phyloP scores from a whole-genome alignment of 2,329 filamentous ascomycete species.

The Capronia americana region DNA sequence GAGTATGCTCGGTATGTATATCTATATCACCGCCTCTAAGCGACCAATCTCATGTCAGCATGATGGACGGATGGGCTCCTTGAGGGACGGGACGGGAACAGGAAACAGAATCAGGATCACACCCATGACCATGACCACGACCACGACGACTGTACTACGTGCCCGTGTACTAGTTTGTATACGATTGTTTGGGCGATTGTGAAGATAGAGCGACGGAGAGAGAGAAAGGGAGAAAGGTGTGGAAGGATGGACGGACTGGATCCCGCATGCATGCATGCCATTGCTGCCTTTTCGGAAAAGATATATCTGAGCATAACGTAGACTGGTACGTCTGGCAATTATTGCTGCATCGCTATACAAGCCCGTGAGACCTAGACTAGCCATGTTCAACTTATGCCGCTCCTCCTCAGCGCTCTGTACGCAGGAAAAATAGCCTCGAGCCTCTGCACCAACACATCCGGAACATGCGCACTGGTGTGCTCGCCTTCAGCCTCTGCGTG shows the following conservation, averaged over 20 bases:
- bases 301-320: no score
- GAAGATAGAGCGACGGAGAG: not conserved
- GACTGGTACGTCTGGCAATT: not conserved
- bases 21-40: no score
- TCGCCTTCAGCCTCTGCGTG: not conserved
- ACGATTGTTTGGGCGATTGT: not conserved
- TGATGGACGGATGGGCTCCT: no score
- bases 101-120: not conserved
- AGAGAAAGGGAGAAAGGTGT: not conserved
- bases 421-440: slow-evolving; percentile 26
- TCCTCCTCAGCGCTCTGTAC: not conserved
- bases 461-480: not conserved
- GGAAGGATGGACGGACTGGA: not conserved
- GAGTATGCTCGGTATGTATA: no score
- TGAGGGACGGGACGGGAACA: not conserved
- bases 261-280: not conserved
- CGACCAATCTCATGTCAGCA: no score
- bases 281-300: not conserved
- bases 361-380: not conserved
- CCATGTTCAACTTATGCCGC: not conserved
- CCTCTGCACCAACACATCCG: slow-evolving; percentile 15
- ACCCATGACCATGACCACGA: not conserved
- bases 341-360: not conserved
- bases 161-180: not conserved
- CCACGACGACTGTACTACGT: not conserved